Evolutionary conservation across 331 rosid genomes (phyloP), one percentile per base, ranked within the genome.

Genomic region (Ulmus americana): DNA sequence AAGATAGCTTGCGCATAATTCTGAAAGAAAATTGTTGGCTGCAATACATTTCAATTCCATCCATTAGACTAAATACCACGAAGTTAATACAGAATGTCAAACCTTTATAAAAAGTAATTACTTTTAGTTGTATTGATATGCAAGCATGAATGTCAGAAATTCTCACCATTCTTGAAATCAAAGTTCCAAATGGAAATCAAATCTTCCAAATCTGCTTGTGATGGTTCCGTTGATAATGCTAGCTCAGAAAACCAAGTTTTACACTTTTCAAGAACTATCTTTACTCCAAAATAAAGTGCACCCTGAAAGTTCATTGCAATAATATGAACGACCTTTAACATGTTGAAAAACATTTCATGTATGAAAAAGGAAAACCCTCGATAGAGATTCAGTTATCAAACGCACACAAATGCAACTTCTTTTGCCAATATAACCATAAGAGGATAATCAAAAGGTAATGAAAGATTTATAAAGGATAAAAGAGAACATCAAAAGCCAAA

Each of bases 211-310:
- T 76, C 77, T 67, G 86, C 61, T 52, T 64, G 76, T 8, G 73
- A 53, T 41, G 77, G 54, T 60, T 45, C 73, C 38, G 68, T 56
- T 8, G 76, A 70, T 8, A 83, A 75, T 51, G 69, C 72, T 18
- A 63, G 82, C 74, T 79, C 77, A 67, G 77, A 75, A 77, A 90
- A 69, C 96, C 95, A 90, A 20, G 70, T 70, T 71, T 71, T 80
- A 71, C 95, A 90, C 77, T 71, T 80, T 28, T 61, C 71, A 59
- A 90, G 71, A 68, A 90, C 88, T 52, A 72, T 59, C 67, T 83
- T 87, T 57, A 90, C 90, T 61, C 96, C 91, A 81, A 90, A 90
- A 83, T 82, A 90, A 61, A 90, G 86, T 0, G 96, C 87, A 72
- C 86, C 85, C 97, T 90, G 78, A 45, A 62, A 69, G 52, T 53